Conservation (phyloP, 805 yeast species). For the Metschnikowia cubensis region DNA sequence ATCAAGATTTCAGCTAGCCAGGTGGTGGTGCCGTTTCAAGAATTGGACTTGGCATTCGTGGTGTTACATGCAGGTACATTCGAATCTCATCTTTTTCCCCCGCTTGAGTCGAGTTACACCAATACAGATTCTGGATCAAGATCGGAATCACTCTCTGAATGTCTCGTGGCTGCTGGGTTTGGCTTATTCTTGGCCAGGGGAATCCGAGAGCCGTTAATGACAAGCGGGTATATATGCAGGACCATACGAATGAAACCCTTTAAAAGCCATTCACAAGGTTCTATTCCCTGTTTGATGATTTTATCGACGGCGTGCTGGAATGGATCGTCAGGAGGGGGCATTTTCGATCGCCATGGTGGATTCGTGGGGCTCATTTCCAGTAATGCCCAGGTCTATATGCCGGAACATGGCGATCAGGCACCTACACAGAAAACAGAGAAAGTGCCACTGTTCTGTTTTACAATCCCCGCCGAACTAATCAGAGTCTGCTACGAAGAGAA, state of each 20-base stretch:
- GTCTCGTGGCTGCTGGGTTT: conserved; percentile 33
- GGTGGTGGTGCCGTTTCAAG: conserved; percentile 27
- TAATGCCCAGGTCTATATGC: conserved; percentile 36
- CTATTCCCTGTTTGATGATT: conserved; percentile 23
- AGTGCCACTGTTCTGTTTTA: conserved; percentile 27
- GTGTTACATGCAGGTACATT: conserved; percentile 13
- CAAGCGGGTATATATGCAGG: conserved; percentile 31
- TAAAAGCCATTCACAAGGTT: background rate
- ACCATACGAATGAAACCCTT: conserved; percentile 13
- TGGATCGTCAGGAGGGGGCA: conserved; percentile 50
- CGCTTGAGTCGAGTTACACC: background rate
- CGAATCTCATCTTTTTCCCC: background rate
- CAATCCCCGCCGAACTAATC: conserved; percentile 32
- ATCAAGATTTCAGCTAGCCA: conserved; percentile 16
- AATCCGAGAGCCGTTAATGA: conserved; percentile 26
- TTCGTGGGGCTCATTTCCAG: conserved; percentile 43
- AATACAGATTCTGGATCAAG: conserved; percentile 13
- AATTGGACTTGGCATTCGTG: conserved; percentile 39
- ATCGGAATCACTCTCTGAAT: background rate
- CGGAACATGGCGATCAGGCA: conserved; percentile 7
- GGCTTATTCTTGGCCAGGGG: conserved; percentile 34
- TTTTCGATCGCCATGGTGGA: conserved; percentile 22
- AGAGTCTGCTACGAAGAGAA: conserved; percentile 19
- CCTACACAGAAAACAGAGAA: conserved; percentile 22
- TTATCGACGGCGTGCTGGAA: conserved; percentile 47